Base-by-base conservation (phyloP, 2,329 filamentous ascomycete species). In the Pseudophaeomoniella oleicola region DNA sequence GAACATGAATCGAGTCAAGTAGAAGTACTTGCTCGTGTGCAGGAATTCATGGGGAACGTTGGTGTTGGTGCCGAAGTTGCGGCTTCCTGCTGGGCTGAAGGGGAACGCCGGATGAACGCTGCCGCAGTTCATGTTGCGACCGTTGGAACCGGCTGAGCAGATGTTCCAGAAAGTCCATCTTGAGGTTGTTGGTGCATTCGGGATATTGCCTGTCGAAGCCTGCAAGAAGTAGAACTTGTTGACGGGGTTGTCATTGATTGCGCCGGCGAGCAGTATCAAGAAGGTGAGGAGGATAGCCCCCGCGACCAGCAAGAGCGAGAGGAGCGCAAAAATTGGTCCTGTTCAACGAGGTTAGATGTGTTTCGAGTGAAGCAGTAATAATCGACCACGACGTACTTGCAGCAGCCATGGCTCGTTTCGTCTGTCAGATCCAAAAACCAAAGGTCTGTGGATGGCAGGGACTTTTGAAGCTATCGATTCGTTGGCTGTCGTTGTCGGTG, bases 161-260 rank as follows among this genome's bases (percentile, higher is more conserved):
- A 92, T 66, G 56, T 82, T 78, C 67, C 92, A 90, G 62, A 81
- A 93, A 22, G 86, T 92, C 88, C 88, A 96, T 62, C 88, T 78
- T 10, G 84, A 78, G 13, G 70, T 49, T 35, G 66, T 43, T 36
- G 78, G 72, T 10, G 84, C 78, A 34, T 78, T 77, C 3, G 71
- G 64, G 51, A 93, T 86, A 51, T 68, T 74, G 19, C 62, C 64
- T 1, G 87, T 94, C 53, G 81, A 71, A 49, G 83, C 83, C 52
- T 80, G 69, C 19, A 96, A 74, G 66, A 94, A 94, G 61, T 85
- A 94, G 45, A 86, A 85, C 40, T 76, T 63, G 56, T 81, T 73
- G 38, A 92, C 64, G 2, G 78, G 77, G 11, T 50, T 61, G 31
- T 51, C 54, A 49, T 74, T 63, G 39, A 63, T 59, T 19, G 63